Evolutionary conservation across 805 yeast species (phyloP).

Genomic region (Pachysolen tannophilus): DNA sequence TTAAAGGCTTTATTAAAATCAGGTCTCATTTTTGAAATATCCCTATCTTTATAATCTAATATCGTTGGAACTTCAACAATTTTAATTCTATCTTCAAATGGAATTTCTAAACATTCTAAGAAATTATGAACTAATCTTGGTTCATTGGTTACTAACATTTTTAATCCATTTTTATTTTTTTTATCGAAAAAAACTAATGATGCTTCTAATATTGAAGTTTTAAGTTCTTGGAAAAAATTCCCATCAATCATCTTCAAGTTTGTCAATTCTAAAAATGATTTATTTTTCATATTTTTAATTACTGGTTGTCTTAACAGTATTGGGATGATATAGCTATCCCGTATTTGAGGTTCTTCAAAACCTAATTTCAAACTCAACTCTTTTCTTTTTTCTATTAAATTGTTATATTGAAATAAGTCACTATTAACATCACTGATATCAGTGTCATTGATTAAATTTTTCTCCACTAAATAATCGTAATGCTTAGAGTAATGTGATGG

Average conservation of each 20-base stretch:
- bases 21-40: conserved; percentile 7
- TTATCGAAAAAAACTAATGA: background rate
- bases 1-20: conserved; percentile 5
- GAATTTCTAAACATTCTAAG: background rate
- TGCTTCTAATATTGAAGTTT: background rate
- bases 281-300: too few species aligned
- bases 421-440: background rate
- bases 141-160: background rate
- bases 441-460: background rate
- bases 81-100: background rate
- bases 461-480: background rate
- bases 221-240: background rate
- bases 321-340: too few species aligned
- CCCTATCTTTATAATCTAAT: conserved; percentile 1
- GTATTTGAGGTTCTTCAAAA: too few species aligned
- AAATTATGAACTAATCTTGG: background rate
- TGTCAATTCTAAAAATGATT: background rate
- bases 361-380: background rate
- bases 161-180: too few species aligned
- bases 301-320: too few species aligned
- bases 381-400: background rate
- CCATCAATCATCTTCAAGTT: background rate
- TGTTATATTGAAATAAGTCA: background rate
- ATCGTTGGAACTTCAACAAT: conserved; percentile 3
- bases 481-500: background rate